These are phyloP conservation scores for Botryotinia convoluta DNA, from an alignment of 2,329 filamentous ascomycete species.

Conservation along the genomic window DNA sequence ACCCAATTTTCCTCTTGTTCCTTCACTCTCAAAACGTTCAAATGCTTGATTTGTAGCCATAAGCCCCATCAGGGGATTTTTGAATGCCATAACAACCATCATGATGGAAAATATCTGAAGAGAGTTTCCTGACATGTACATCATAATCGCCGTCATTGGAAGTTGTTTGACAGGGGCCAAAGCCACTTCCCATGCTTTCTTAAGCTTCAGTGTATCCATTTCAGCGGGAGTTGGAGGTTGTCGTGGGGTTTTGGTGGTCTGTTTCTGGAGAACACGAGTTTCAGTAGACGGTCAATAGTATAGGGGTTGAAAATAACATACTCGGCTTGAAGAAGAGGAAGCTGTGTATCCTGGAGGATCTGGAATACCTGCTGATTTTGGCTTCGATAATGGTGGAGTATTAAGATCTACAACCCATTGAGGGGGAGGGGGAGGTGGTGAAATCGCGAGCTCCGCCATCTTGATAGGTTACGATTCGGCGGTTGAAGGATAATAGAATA, in stretches of 20 bases:
- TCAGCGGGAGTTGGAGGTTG: slow-evolving; percentile 74
- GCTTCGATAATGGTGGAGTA: slow-evolving; percentile 62
- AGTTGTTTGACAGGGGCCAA: slow-evolving; percentile 89
- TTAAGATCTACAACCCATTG: slow-evolving; percentile 82
- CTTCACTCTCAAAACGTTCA: slow-evolving; percentile 81
- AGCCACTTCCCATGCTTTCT: slow-evolving; percentile 98
- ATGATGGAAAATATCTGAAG: slow-evolving; percentile 99
- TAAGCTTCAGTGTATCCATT: slow-evolving; percentile 93
- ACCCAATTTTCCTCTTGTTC: slow-evolving; percentile 69
- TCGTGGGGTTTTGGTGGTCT: slow-evolving; percentile 46
- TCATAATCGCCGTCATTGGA: slow-evolving; percentile 98
- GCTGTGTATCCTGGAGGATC: slow-evolving; percentile 83
- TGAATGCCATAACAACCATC: slow-evolving; percentile 99
- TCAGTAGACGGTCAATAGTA: neutral
- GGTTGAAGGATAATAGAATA: neutral
- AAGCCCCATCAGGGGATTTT: slow-evolving; percentile 85
- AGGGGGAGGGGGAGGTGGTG: slow-evolving; percentile 53
- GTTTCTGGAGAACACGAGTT: slow-evolving; percentile 35
- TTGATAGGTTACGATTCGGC: neutral
- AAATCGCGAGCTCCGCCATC: slow-evolving; percentile 5
- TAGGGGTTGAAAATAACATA: slow-evolving; percentile 35
- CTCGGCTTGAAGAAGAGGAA: slow-evolving; percentile 54
- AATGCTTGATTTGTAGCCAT: slow-evolving; percentile 84
- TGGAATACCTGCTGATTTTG: slow-evolving; percentile 65
- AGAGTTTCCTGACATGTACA: slow-evolving; percentile 99